Evolutionary conservation across 305 asterid genomes (phyloP).

Genomic region (Fraxinus ornus): DNA sequence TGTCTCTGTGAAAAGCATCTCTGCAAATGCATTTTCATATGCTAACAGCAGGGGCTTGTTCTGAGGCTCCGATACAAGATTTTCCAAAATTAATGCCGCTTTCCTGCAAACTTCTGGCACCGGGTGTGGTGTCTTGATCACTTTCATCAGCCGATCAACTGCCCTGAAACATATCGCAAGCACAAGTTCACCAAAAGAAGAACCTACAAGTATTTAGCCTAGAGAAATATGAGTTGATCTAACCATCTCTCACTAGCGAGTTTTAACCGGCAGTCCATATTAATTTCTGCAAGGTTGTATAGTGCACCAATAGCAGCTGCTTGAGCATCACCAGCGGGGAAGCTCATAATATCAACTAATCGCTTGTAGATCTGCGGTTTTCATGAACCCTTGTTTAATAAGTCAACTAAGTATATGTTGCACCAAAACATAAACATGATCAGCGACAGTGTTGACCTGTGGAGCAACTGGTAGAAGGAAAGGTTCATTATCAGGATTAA

Average conservation of each 20-base stretch:
- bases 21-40: conserved; percentile 85
- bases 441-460: conserved; percentile 49
- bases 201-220: neutral
- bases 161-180: conserved; percentile 55
- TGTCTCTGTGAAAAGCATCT: conserved; percentile 78
- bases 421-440: neutral
- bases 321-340: conserved; percentile 83
- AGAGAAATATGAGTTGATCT: conserved; percentile 11
- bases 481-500: conserved; percentile 95
- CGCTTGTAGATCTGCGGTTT: conserved; percentile 66
- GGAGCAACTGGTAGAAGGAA: conserved; percentile 77
- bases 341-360: conserved; percentile 82
- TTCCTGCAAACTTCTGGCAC: conserved; percentile 94
- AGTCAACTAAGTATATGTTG: neutral
- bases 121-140: conserved; percentile 81
- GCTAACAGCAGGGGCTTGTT: conserved; percentile 75
- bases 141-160: conserved; percentile 78
- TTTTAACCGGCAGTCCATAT: conserved; percentile 89
- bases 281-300: conserved; percentile 83
- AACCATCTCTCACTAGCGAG: conserved; percentile 95
- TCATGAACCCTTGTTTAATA: conserved; percentile 13
- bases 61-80: conserved; percentile 93
- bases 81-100: conserved; percentile 80
- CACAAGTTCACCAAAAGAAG: neutral
- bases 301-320: conserved; percentile 95